Base-by-base conservation (phyloP, 1,284 basidiomycete species). In the Heterobasidion irregulare region DNA sequence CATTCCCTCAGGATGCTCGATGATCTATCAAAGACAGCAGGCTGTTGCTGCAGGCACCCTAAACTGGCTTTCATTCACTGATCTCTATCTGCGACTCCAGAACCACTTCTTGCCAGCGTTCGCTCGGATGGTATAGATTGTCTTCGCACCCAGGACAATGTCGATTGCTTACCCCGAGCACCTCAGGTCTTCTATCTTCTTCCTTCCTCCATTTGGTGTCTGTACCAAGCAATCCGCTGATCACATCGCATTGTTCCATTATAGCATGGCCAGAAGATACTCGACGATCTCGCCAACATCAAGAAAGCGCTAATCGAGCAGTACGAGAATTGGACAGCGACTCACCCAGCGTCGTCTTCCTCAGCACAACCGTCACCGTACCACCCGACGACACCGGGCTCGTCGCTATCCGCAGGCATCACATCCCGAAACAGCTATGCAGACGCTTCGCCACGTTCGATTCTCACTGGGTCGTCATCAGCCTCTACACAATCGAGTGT, bases 211-310 rank as follows among this genome's bases (percentile, higher is more conserved):
- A 10, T 32, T n/a, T 32, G 15, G 26, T 32, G n/a, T 13, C 47
- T 32, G 7, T 48, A 33, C 6, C 26, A 19, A 18, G 18, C 19
- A 18, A 32, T 48, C 12, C 16, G 47, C 10, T 10, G 8, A 15
- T 33, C 13, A 48, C 47, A 32, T 32, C 32, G 47, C 26, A 48
- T 52, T 55, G 52, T 41, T 54, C 35, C 44, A 15, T 13, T 35
- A 16, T 62, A 88, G 86, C 86, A 88, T 57, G 86, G 86, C 10
- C 80, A 86, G 66, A 78, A 84, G 55, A 85, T 86, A 53, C 72
- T 88, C 36, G 67, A 71, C 33, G 64, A 59, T 47, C 61, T 73
- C 44, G 64, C 66, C 54, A 63, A 66, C 18, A 63, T 74, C 53
- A 75, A 73, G 54, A 63, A 65, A 2, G 55, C 66, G 2, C 70